phyloP scores from a whole-genome alignment of 2,329 filamentous ascomycete species.

The Mycosphaerella sp. region DNA sequence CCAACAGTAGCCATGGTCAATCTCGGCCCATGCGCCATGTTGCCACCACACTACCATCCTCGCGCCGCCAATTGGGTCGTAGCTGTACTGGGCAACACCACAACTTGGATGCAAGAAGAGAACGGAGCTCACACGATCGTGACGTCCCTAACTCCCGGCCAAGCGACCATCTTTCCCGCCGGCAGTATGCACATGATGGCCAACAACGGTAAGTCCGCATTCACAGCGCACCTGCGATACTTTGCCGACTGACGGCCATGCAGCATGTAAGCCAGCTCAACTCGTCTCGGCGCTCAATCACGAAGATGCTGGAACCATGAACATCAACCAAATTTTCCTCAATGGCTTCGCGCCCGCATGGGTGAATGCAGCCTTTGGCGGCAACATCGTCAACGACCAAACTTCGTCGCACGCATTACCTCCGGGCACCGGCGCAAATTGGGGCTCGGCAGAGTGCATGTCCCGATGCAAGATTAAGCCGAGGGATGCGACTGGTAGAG shows the following conservation, averaged over 20 bases:
- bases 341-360: conserved; percentile 38
- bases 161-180: conserved; percentile 47
- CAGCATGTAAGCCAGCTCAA: conserved; percentile 45
- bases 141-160: conserved; percentile 39
- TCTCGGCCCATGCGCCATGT: conserved; percentile 48
- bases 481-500: conserved; percentile 2
- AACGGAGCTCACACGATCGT: conserved; percentile 44
- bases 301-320: conserved; percentile 47
- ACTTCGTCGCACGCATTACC: conserved; percentile 32
- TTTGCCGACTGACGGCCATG: neutral
- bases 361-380: conserved; percentile 41
- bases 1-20: conserved; percentile 33
- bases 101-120: conserved; percentile 48
- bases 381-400: conserved; percentile 29
- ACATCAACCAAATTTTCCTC: conserved; percentile 42
- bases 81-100: conserved; percentile 43
- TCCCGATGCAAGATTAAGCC: conserved; percentile 29
- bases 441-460: conserved; percentile 38
- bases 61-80: conserved; percentile 47
- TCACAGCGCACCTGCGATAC: neutral
- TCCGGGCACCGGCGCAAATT: conserved; percentile 40
- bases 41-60: conserved; percentile 47
- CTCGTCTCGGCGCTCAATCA: conserved; percentile 46
- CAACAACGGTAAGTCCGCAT: conserved; percentile 39
- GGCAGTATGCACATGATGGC: conserved; percentile 47